Base-by-base conservation (phyloP, 768 basidiomycete genomes). In the Leucosporidium yakuticum region DNA sequence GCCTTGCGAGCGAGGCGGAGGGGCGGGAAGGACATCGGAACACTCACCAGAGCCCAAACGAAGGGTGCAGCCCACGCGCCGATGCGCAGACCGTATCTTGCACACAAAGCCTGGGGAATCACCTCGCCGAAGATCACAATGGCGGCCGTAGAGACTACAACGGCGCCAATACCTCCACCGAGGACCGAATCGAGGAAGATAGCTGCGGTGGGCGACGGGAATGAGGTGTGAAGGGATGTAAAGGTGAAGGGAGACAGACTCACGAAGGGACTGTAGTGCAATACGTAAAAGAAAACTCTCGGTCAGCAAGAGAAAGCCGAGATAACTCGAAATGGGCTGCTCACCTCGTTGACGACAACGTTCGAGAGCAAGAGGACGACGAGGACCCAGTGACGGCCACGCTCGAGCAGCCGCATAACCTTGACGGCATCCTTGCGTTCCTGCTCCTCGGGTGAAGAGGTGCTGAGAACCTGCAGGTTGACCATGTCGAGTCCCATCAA, bases 361-460 rank as follows among this genome's bases (percentile, higher is more conserved):
- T 97, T 96, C 65, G 88, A 85, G 1, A 97, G 81, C 3, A 98
- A 83, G 2, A 98, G 83, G 12, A 92, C 89, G 61, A 96, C 94
- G 14, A 98, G 84, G 19, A 97, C 91, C 95, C 95, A 93, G 78
- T 93, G 91, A 4, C 90, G 84, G 0, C 90, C 88, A 70, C 81
- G 84, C 48, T 81, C 78, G 83, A 86, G 79, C 21, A 86, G 77
- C 34, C 74, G 77, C 44, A 85, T 76, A 3, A 86, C 85, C 69
- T 79, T 80, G 15, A 68, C 58, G 2, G 80, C 80, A 23, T 80
- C 73, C 57, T 73, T 75, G 9, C 70, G 65, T 58, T 77, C 76
- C 25, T 67, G 31, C 11, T 72, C 73, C 19, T 64, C 63, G 20
- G 74, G 74, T 5, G n/a, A n/a, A n/a, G 69, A 72, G 4, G 64